phyloP scores from a whole-genome alignment of 2,329 filamentous ascomycete species.

The Aspergillus sclerotialis region DNA sequence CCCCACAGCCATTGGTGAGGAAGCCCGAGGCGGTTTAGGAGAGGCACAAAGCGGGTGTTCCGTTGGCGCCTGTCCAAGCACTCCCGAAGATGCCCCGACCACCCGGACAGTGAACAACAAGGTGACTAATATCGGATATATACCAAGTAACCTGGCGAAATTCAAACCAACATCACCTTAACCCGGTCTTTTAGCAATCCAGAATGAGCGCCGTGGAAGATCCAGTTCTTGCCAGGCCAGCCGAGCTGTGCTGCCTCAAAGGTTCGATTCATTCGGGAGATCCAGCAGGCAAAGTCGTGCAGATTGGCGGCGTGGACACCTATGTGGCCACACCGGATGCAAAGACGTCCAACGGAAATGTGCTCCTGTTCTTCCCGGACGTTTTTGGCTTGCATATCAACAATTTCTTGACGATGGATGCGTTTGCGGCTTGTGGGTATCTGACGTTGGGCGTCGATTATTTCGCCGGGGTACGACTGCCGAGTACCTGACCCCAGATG shows the following conservation, averaged over 20 bases:
- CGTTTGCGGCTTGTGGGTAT: conserved; percentile 40
- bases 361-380: conserved; percentile 42
- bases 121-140: too few relatives aligned
- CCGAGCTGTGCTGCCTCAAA: conserved; percentile 30
- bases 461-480: conserved; percentile 33
- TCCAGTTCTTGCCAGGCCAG: conserved; percentile 24
- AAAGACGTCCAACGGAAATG: conserved; percentile 32
- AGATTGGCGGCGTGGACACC: conserved; percentile 30
- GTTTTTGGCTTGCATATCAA: conserved; percentile 41
- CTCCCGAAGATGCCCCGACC: too few relatives aligned
- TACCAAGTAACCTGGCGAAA: too few relatives aligned
- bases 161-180: too few relatives aligned
- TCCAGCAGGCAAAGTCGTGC: conserved; percentile 27
- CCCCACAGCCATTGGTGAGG: too few relatives aligned
- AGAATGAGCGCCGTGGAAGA: too few relatives aligned
- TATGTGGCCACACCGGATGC: conserved; percentile 27
- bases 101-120: too few relatives aligned
- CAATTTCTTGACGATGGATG: conserved; percentile 41
- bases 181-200: too few relatives aligned
- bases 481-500: not conserved
- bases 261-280: conserved; percentile 35
- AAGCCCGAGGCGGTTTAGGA: too few relatives aligned
- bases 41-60: too few relatives aligned
- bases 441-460: conserved; percentile 40
- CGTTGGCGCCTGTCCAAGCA: too few relatives aligned